These are phyloP conservation scores for Xanthoparmelia taractica DNA, from an alignment of 495 filamentous ascomycete species.

Conservation along the genomic window DNA sequence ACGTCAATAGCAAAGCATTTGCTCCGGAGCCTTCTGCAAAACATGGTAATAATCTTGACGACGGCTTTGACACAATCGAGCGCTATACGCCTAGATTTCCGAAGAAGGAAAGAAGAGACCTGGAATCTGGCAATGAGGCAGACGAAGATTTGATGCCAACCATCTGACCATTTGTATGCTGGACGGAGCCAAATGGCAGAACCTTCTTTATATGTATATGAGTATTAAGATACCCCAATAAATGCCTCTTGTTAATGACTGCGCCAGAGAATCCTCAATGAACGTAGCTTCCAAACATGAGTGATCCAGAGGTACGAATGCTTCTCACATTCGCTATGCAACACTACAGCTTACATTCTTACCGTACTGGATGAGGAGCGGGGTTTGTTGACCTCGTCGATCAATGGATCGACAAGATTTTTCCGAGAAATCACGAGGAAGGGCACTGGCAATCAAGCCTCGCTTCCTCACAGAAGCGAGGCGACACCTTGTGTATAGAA, in stretches of 20 bases:
- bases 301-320: not conserved
- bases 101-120: constrained; percentile 4
- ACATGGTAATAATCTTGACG: not conserved
- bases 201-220: not conserved
- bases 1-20: constrained; percentile 31
- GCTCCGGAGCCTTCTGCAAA: not conserved
- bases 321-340: not conserved
- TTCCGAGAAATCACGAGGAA: not conserved
- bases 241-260: not conserved
- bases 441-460: constrained; percentile 80
- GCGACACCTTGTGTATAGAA: constrained; percentile 78
- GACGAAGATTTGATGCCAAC: constrained; percentile 33
- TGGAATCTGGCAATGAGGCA: constrained; percentile 22
- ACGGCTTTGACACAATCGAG: constrained; percentile 13
- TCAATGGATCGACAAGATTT: not conserved
- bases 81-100: constrained; percentile 13
- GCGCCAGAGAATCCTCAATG: not conserved
- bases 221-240: constrained; percentile 12
- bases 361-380: not conserved
- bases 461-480: constrained; percentile 62
- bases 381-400: not conserved
- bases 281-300: not conserved
- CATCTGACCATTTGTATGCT: constrained; percentile 21
- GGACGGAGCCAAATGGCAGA: not conserved
- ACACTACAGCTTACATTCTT: not conserved